Evolutionary conservation across 768 basidiomycete species (phyloP).

Genomic region (Tricholoma hemisulphureum): DNA sequence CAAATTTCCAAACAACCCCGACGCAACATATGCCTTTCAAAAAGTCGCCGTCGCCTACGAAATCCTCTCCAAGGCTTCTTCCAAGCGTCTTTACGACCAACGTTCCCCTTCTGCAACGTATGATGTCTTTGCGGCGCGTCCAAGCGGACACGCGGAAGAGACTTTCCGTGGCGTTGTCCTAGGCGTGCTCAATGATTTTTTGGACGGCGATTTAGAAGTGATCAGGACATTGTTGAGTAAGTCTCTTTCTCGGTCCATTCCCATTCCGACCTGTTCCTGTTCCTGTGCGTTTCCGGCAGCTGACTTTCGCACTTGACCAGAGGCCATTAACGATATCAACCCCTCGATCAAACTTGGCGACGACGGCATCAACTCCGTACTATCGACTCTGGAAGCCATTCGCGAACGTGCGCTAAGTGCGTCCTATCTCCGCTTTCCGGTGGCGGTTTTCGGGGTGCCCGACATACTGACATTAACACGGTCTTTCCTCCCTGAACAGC

Average conservation of each 20-base stretch:
- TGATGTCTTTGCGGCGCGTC: constrained; percentile 54
- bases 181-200: constrained; percentile 75
- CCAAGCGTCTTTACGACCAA: constrained; percentile 67
- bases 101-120: constrained; percentile 45
- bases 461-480: not conserved
- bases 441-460: not conserved
- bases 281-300: not conserved
- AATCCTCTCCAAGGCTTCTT: constrained; percentile 70
- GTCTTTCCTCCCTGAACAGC: constrained; percentile 40
- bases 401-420: constrained; percentile 74
- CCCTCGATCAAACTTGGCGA: constrained; percentile 75
- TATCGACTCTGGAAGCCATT: constrained; percentile 64
- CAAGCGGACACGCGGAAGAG: constrained; percentile 66
- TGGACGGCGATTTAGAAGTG: constrained; percentile 86
- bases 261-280: not conserved
- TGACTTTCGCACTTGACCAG: constrained; percentile 32
- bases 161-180: constrained; percentile 75
- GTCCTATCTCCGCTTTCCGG: constrained; percentile 19
- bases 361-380: constrained; percentile 75
- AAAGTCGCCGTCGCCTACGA: constrained; percentile 83
- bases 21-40: constrained; percentile 83
- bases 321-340: constrained; percentile 76
- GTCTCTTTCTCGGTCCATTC: constrained; percentile 25
- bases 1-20: constrained; percentile 75
- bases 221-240: constrained; percentile 71